phyloP scores from a whole-genome alignment of 1,284 basidiomycete genomes.

The Mycena sp. region DNA sequence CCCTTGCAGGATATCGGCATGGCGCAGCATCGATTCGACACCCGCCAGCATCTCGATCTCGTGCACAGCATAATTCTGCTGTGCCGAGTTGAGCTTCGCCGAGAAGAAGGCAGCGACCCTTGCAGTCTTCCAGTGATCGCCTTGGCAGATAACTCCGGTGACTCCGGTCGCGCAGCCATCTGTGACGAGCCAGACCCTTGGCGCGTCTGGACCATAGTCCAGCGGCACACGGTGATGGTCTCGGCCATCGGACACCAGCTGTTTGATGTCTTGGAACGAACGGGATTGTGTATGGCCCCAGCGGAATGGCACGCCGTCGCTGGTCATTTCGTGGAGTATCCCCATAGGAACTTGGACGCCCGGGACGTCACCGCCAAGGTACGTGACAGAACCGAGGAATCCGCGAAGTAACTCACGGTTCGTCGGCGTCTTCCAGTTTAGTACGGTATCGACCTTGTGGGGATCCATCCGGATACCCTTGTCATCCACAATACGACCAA shows the following conservation, averaged over 20 bases:
- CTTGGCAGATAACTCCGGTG: background rate
- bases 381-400: constrained; percentile 30
- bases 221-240: background rate
- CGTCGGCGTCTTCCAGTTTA: constrained; percentile 8
- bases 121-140: background rate
- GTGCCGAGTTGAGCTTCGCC: too few relatives aligned
- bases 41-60: too few relatives aligned
- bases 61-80: too few relatives aligned
- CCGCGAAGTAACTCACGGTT: constrained; percentile 9
- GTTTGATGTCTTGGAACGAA: constrained; percentile 33
- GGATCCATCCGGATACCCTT: constrained; percentile 14
- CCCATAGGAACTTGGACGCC: constrained; percentile 29
- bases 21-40: too few relatives aligned
- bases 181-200: background rate
- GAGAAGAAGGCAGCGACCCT: constrained; percentile 17
- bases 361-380: constrained; percentile 24
- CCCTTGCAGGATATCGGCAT: constrained; percentile 20
- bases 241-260: background rate
- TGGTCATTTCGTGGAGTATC: constrained; percentile 29
- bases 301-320: constrained; percentile 20
- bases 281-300: constrained; percentile 35
- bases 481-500: too few relatives aligned
- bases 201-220: background rate
- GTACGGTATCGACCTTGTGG: constrained; percentile 8
- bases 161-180: background rate